Percentiles rank a stretch among this genome's conserved stretches.
These are phyloP conservation scores for Amphibolis antarctica DNA, from an alignment of 106 monocot species.

Conservation along the genomic window DNA sequence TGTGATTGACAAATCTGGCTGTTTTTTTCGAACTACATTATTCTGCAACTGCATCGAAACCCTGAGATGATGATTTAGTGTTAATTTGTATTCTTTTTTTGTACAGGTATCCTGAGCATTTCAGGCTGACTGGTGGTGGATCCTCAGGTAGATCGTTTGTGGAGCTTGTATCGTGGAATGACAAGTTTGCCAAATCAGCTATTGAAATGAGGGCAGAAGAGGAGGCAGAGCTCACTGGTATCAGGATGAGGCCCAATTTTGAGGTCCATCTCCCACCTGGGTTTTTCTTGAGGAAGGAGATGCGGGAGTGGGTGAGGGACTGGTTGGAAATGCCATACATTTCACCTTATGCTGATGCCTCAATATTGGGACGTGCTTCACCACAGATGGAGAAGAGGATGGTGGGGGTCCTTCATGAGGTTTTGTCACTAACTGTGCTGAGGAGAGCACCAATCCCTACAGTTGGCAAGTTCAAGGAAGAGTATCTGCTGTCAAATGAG, in stretches of 20 bases:
- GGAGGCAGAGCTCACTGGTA: constrained; percentile 42
- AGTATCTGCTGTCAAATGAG: constrained; percentile 69
- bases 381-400: constrained; percentile 85
- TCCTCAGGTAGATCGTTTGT: constrained; percentile 29
- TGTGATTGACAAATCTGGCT: not conserved
- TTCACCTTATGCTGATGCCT: constrained; percentile 63
- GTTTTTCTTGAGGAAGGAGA: constrained; percentile 68
- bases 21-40: not conserved
- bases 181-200: constrained; percentile 43
- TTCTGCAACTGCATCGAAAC: not conserved
- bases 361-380: constrained; percentile 36
- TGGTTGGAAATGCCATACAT: constrained; percentile 88
- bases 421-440: constrained; percentile 53
- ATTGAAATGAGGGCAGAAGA: constrained; percentile 45
- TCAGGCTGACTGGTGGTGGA: constrained; percentile 35
- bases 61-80: not conserved
- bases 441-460: constrained; percentile 50
- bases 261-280: constrained; percentile 46
- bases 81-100: not conserved
- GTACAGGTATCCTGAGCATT: constrained; percentile 21
- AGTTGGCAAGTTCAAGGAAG: constrained; percentile 68
- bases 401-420: constrained; percentile 68
- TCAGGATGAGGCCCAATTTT: constrained; percentile 66
- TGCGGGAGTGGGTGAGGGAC: constrained; percentile 85
- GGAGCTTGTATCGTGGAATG: constrained; percentile 59